Evolutionary conservation across 441 rosid species (phyloP).

Genomic region (Jatropha podagrica): DNA sequence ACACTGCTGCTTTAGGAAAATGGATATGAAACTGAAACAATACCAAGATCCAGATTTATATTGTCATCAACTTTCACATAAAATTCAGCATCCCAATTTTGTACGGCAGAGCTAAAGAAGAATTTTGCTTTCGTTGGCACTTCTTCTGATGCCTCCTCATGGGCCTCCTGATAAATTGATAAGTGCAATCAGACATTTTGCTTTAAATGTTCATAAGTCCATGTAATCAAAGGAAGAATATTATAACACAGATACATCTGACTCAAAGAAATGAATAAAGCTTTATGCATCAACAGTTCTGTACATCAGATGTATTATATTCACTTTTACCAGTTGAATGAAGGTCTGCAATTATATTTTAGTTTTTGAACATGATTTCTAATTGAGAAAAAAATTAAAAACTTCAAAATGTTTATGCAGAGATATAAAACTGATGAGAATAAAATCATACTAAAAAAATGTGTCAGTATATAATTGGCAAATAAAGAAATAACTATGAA

Average conservation of each 20-base stretch:
- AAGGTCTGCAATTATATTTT: neutral
- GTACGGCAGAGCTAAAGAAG: slow-evolving; percentile 85
- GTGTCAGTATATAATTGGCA: neutral
- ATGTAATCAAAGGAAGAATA: slow-evolving; percentile 8
- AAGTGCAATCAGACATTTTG: slow-evolving; percentile 19
- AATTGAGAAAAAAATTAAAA: slow-evolving; percentile 1
- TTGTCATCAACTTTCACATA: slow-evolving; percentile 88
- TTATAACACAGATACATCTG: neutral
- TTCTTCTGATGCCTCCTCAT: slow-evolving; percentile 93
- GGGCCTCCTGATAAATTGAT: slow-evolving; percentile 59
- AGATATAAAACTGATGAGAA: neutral
- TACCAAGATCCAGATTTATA: slow-evolving; percentile 84
- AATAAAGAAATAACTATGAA: slow-evolving; percentile 8
- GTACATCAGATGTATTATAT: neutral
- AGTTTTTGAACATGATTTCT: slow-evolving; percentile 21
- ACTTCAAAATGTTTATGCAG: neutral
- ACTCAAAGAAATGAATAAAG: slow-evolving; percentile 8
- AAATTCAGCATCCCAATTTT: slow-evolving; percentile 94
- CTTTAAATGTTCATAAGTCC: slow-evolving; percentile 16
- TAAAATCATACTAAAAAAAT: neutral
- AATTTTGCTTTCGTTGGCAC: slow-evolving; percentile 81
- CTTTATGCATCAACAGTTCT: neutral
- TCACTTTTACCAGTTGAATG: neutral
- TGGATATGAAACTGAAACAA: slow-evolving; percentile 19
- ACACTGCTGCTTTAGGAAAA: slow-evolving; percentile 18